Evolutionary conservation across 371 early-diverging fungal species (phyloP).

Genomic region (Encephalitozoon intestinalis): DNA sequence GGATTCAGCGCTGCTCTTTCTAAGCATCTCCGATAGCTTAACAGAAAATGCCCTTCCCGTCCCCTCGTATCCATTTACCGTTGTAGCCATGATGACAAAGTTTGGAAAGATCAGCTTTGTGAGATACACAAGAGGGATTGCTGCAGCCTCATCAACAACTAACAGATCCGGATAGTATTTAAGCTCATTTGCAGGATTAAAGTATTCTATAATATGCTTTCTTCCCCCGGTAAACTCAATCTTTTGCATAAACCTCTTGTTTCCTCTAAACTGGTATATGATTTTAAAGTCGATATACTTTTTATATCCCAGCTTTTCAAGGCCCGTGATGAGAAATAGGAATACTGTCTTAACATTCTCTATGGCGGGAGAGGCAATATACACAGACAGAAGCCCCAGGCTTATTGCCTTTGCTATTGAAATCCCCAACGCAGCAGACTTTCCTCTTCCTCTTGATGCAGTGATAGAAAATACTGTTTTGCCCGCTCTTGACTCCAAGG

Average conservation of each 20-base stretch:
- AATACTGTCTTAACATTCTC: constrained; percentile 93
- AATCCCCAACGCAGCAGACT: constrained; percentile 91
- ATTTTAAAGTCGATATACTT: constrained; percentile 91
- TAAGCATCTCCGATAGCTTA: constrained; percentile 82
- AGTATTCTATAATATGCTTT: constrained; percentile 53
- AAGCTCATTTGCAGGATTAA: constrained; percentile 28
- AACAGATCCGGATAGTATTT: constrained; percentile 68
- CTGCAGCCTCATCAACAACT: constrained; percentile 98
- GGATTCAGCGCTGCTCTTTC: constrained; percentile 65
- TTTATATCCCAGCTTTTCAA: constrained; percentile 85
- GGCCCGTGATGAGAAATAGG: constrained; percentile 85
- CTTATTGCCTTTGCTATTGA: constrained; percentile 87
- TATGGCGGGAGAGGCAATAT: constrained; percentile 89
- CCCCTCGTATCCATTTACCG: constrained; percentile 98
- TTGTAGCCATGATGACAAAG: constrained; percentile 91
- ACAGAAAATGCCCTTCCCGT: constrained; percentile 90
- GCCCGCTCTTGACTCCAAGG: constrained; percentile 62
- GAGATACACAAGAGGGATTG: constrained; percentile 84
- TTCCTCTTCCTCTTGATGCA: constrained; percentile 95
- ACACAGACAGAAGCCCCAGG: constrained; percentile 73
- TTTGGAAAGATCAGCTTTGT: constrained; percentile 79
- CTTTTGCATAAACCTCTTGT: constrained; percentile 46
- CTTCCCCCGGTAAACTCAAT: constrained; percentile 45
- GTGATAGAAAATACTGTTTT: constrained; percentile 81
- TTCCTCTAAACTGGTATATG: constrained; percentile 34